Conservation (phyloP, 2,329 filamentous ascomycete genomes). For the Penicillium thymicola region DNA sequence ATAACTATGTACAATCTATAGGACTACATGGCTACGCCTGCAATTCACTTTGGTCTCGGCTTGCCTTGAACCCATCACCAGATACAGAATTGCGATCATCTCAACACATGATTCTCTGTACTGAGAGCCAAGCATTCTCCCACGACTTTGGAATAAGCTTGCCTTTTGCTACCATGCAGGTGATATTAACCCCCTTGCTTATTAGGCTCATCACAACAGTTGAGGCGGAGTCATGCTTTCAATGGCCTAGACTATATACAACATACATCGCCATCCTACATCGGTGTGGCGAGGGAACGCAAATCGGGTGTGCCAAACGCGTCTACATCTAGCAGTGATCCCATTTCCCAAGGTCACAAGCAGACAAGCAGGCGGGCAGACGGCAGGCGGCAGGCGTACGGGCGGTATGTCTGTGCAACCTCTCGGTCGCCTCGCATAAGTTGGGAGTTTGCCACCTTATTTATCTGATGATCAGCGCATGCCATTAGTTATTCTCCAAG, state of each 20-base stretch:
- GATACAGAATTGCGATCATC: neutral
- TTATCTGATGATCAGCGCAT: no score
- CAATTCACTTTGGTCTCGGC: neutral
- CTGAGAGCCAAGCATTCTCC: neutral
- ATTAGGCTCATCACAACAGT: neutral
- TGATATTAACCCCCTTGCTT: neutral
- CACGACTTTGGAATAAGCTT: neutral
- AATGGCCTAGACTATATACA: neutral
- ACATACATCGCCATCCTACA: neutral
- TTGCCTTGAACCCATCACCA: neutral
- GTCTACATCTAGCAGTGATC: neutral
- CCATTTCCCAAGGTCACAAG: neutral
- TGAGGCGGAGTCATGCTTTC: neutral
- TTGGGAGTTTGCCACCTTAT: neutral
- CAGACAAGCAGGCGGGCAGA: neutral
- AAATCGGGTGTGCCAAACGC: neutral
- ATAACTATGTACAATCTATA: neutral
- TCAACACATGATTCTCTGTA: neutral
- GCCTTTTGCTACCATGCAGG: neutral
- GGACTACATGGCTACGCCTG: neutral
- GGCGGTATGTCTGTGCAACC: neutral
- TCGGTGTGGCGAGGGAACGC: constrained; percentile 1
- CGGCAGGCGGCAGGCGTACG: neutral
- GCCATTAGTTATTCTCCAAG: neutral
- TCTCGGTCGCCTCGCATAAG: neutral